A percentile compares a stretch with the other conserved stretches of the same genome.
Conservation (phyloP, 2,329 filamentous ascomycete genomes). For the Sporothrix schenckii region DNA sequence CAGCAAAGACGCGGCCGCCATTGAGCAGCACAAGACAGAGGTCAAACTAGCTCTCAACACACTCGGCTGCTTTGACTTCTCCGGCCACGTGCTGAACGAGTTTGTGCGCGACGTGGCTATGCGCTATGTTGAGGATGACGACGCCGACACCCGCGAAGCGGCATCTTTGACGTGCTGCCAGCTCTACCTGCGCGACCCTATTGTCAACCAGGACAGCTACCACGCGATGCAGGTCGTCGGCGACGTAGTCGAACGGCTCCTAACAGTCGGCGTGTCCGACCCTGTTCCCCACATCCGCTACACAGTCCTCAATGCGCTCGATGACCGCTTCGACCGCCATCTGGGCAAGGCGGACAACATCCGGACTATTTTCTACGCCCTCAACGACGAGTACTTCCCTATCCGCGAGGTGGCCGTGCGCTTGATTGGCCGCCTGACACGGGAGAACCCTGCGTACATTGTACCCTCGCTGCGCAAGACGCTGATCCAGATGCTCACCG, state of each 20-base stretch:
- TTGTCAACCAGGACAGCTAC: constrained; percentile 95
- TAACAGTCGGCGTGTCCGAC: constrained; percentile 94
- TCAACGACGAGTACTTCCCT: constrained; percentile 91
- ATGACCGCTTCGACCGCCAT: constrained; percentile 92
- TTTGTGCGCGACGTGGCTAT: constrained; percentile 98
- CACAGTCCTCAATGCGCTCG: constrained; percentile 85
- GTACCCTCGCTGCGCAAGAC: constrained; percentile 94
- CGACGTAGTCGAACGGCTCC: constrained; percentile 94
- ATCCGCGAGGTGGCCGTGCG: constrained; percentile 94
- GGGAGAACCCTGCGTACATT: constrained; percentile 93
- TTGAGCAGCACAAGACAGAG: constrained; percentile 79
- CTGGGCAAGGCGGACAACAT: constrained; percentile 98
- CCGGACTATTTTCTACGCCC: constrained; percentile 87
- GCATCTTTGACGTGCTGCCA: constrained; percentile 97
- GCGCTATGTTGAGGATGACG: constrained; percentile 96
- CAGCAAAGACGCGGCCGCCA: constrained; percentile 78
- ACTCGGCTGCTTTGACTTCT: constrained; percentile 96
- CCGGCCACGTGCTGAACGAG: constrained; percentile 89
- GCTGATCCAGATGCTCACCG: constrained; percentile 92
- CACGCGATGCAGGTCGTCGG: constrained; percentile 96
- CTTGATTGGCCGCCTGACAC: constrained; percentile 90
- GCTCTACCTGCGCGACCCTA: constrained; percentile 93
- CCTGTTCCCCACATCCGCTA: constrained; percentile 84
- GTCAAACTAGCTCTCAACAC: constrained; percentile 93
- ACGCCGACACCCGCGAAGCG: constrained; percentile 88